Evolutionary conservation across 495 filamentous ascomycete species (phyloP), one percentile per base, ranked within the genome.

Genomic region (Cercophora sp.): DNA sequence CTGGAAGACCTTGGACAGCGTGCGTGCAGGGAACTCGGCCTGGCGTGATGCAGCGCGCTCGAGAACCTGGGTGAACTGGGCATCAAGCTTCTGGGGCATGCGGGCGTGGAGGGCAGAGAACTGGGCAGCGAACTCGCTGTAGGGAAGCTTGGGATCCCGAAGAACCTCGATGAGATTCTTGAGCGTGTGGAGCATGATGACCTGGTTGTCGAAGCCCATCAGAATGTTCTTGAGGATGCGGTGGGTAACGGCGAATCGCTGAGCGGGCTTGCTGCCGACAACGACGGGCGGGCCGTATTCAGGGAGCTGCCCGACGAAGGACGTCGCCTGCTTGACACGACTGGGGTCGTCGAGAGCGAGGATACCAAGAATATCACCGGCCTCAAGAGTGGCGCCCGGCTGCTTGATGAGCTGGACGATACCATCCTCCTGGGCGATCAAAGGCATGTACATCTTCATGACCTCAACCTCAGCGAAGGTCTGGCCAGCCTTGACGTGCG

Each of bases 371-470:
- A 97, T 97, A 61, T 99, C 93, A 65, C 93, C 93, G 62, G 93
- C 93, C 70, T 96, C 91, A 26, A 99, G 86, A n/a, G 90, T 93
- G 16, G 93, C 89, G 60, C 93, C 93, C 48, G 94, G 94, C 74
- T 97, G 93, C 82, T 99, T 99, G 77, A 99, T 96, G 62, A 97
- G 79, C 73, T 96, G 91, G 39, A 99, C 94, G 48, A 92, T 85
- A 72, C 93, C 93, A 58, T 96, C 94, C 69, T 99, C 93, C 69
- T 92, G 86, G n/a, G 93, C 86, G 49, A 99, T 79, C 47, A 99
- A 79, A 60, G 93, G 93, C 93, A 99, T 99, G 77, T 96, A 97
- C 93, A 99, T 99, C 79, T 99, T 99, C 93, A 99, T 99, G 69
- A 99, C 94, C 69, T 99, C 93, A 47, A 99, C 93, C 65, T 99